Base-by-base conservation (phyloP, 768 basidiomycete species). In the Pleurotus djamor region DNA sequence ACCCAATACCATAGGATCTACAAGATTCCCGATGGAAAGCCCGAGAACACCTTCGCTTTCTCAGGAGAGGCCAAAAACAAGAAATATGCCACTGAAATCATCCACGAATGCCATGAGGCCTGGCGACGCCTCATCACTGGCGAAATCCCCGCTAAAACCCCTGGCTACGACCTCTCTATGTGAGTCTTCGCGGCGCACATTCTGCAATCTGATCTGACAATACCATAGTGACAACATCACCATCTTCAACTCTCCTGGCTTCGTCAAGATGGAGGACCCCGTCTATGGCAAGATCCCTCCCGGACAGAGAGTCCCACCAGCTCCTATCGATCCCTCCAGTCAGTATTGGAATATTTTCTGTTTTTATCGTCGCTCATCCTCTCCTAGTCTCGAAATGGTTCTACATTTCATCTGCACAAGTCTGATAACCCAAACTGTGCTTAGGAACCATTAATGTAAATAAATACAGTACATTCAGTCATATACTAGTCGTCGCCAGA, bases 1-100 rank as follows among this genome's bases (percentile, higher is more conserved):
- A 10, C 4, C 28, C 4, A 9, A 17, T 21, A 49, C 32, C 58
- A 4, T 63, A 94, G 92, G 73, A 94, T 95, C 75, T 95, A 95
- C 88, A 95, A 94, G 77, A 94, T 94, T 69, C 92, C 94, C 70
- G 93, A 96, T 72, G 92, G 92, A 66, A 94, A 95, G 85, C 88
- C 89, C 66, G 94, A 98, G 79, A 99, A 99, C 80, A 88, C 89
- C 64, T 99, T 99, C 70, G 97, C 97, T 14, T 99, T 99, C 86
- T 96, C 94, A 56, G 97, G 97, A 59, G 97, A 99, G 78, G 96
- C 96, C 64, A 99, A 98, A 82, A 97, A 97, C 83, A 97, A 96
- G 84, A 97, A 96, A 75, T 99, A 98, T 72, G 97, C 97, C 35
- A 94, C 92, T 57, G 96, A 98, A 77, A 97, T 98, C 78, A 91